A percentile compares a stretch with the other conserved stretches of the same genome.
Evolutionary conservation across 805 yeast species (phyloP).

Genomic region (Hanseniaspora hatyaiensis): DNA sequence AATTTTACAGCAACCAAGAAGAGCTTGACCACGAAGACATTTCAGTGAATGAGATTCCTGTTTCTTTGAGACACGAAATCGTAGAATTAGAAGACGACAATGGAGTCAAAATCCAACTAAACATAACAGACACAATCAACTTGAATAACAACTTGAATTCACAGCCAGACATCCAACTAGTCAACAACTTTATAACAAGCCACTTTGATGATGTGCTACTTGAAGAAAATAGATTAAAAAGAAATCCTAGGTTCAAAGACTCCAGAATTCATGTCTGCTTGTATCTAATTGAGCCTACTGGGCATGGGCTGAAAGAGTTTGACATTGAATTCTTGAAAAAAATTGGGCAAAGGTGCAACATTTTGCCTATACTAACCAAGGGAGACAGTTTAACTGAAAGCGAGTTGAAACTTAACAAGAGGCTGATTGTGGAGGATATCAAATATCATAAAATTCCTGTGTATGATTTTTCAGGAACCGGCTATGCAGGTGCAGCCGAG

Average conservation of each 20-base stretch:
- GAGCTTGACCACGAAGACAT: conserved; percentile 27
- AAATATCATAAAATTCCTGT: conserved; percentile 57
- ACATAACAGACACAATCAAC: conserved; percentile 73
- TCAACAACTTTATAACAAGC: conserved; percentile 69
- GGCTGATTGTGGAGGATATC: conserved; percentile 65
- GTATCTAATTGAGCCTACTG: conserved; percentile 72
- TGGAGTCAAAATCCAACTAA: conserved; percentile 67
- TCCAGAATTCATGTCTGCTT: conserved; percentile 68
- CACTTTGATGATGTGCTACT: conserved; percentile 73
- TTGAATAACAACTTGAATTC: conserved; percentile 68
- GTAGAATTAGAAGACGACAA: conserved; percentile 81
- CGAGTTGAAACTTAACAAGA: conserved; percentile 64
- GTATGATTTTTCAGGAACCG: conserved; percentile 58
- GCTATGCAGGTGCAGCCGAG: conserved; percentile 42
- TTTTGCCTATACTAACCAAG: conserved; percentile 77
- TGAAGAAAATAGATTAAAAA: conserved; percentile 69
- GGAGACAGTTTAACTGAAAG: conserved; percentile 74
- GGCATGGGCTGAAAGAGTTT: conserved; percentile 66
- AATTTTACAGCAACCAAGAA: conserved; percentile 34
- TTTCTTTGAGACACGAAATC: conserved; percentile 61
- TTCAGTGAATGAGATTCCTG: conserved; percentile 28
- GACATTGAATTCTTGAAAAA: conserved; percentile 71
- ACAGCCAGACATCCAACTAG: conserved; percentile 50
- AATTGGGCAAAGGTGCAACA: conserved; percentile 67
- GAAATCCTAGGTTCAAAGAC: conserved; percentile 77